phyloP scores from a whole-genome alignment of 2,329 filamentous ascomycete genomes.

The Pseudopithomyces maydicus region DNA sequence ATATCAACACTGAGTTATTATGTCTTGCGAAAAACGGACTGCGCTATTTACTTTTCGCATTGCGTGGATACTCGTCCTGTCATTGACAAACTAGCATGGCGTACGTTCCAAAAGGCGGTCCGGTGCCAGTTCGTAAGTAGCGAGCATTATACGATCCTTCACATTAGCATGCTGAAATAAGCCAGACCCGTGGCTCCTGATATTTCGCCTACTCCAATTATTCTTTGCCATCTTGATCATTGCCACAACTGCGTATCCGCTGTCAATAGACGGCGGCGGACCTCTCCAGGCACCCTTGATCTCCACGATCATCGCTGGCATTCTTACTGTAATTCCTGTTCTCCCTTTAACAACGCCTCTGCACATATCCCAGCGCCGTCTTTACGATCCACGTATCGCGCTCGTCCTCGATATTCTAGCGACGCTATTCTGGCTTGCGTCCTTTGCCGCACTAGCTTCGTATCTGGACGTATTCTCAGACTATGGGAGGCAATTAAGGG shows the following conservation, averaged over 20 bases:
- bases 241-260: slow-evolving; percentile 28
- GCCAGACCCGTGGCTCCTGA: slow-evolving; percentile 22
- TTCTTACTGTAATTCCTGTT: slow-evolving; percentile 24
- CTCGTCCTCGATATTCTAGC: slow-evolving; percentile 22
- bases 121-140: slow-evolving; percentile 13
- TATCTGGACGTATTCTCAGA: slow-evolving; percentile 22
- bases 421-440: slow-evolving; percentile 24
- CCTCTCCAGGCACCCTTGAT: slow-evolving; percentile 26
- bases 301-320: slow-evolving; percentile 20
- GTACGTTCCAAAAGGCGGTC: slow-evolving; percentile 11
- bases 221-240: slow-evolving; percentile 34
- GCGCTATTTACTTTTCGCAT: neutral
- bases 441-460: slow-evolving; percentile 21
- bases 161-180: neutral
- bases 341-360: slow-evolving; percentile 23
- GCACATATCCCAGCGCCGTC: slow-evolving; percentile 18
- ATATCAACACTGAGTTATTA: neutral
- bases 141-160: neutral
- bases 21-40: neutral
- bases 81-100: slow-evolving; percentile 2
- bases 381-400: slow-evolving; percentile 23
- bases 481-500: slow-evolving; percentile 8
- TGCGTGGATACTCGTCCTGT: neutral
- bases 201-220: slow-evolving; percentile 32
- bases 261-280: slow-evolving; percentile 23